phyloP scores from a whole-genome alignment of 2,329 filamentous ascomycete species.

The Leptographium wingfieldii region DNA sequence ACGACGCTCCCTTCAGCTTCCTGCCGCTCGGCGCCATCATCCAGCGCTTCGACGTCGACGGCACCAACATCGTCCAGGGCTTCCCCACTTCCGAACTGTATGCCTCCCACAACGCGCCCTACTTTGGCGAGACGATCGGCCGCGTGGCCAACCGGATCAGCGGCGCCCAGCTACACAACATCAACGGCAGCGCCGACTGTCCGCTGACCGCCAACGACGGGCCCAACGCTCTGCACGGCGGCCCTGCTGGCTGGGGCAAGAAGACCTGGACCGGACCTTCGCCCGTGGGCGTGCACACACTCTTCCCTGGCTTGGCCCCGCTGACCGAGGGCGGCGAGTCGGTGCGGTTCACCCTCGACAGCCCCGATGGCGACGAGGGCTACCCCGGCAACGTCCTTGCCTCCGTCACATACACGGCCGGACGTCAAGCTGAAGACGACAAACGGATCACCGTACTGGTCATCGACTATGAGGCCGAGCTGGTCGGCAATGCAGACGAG shows the following conservation, averaged over 20 bases:
- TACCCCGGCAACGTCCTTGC: constrained; percentile 78
- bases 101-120: constrained; percentile 59
- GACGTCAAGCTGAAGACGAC: constrained; percentile 45
- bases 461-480: constrained; percentile 80
- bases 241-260: constrained; percentile 68
- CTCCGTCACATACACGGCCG: constrained; percentile 65
- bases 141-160: constrained; percentile 71
- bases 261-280: constrained; percentile 61
- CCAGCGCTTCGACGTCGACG: constrained; percentile 66
- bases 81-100: constrained; percentile 71
- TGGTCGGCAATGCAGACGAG: constrained; percentile 71
- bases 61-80: constrained; percentile 75
- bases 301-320: constrained; percentile 34
- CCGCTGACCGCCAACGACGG: constrained; percentile 63
- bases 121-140: constrained; percentile 90
- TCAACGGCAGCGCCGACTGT: constrained; percentile 60
- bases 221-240: constrained; percentile 64
- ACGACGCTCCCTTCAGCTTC: constrained; percentile 43
- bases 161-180: constrained; percentile 51
- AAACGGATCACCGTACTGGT: constrained; percentile 59
- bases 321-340: constrained; percentile 49
- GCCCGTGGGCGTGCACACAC: constrained; percentile 34
- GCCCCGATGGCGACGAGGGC: constrained; percentile 74
- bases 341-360: constrained; percentile 52
- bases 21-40: constrained; percentile 68